Percentiles rank a stretch among this genome's conserved stretches.
phyloP scores from a whole-genome alignment of 129 eudicot genomes.

The Silybum marianum region DNA sequence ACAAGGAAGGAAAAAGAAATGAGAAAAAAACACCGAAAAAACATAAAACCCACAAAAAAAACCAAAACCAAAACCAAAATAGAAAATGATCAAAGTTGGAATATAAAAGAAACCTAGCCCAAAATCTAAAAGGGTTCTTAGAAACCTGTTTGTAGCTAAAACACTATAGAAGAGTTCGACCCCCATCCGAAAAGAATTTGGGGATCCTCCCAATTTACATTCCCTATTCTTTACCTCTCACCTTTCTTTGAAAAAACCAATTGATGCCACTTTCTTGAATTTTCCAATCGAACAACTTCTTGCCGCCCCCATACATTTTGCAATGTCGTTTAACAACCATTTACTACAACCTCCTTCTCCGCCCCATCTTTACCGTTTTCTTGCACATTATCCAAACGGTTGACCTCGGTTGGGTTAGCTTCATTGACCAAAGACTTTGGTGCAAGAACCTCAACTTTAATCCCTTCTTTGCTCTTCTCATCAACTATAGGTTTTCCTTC shows the following conservation, averaged over 20 bases:
- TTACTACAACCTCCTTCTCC: conserved; percentile 33
- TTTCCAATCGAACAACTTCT: background rate
- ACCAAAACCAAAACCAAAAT: background rate
- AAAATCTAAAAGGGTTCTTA: background rate
- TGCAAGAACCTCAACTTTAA: conserved; percentile 29
- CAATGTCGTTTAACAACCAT: conserved; percentile 47
- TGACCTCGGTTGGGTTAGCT: conserved; percentile 9
- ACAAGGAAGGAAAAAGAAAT: conserved; percentile 17
- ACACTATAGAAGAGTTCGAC: conserved; percentile 22
- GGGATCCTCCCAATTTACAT: conserved; percentile 30
- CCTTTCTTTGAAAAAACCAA: background rate
- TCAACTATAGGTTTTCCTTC: conserved; percentile 47
- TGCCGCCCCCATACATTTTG: conserved; percentile 11
- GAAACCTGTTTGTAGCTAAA: conserved; percentile 29
- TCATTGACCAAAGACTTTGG: conserved; percentile 39
- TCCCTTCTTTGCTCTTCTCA: conserved; percentile 44
- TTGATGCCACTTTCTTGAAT: background rate
- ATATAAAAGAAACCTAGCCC: conserved; percentile 6
- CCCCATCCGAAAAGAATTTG: conserved; percentile 27
- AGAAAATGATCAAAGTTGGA: background rate
- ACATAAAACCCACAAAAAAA: background rate
- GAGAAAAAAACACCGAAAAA: background rate
- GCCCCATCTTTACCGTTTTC: background rate
- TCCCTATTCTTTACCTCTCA: background rate
- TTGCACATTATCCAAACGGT: conserved; percentile 30